Base-by-base conservation (phyloP, 2,329 filamentous ascomycete genomes). In the Ilyonectria destructans region DNA sequence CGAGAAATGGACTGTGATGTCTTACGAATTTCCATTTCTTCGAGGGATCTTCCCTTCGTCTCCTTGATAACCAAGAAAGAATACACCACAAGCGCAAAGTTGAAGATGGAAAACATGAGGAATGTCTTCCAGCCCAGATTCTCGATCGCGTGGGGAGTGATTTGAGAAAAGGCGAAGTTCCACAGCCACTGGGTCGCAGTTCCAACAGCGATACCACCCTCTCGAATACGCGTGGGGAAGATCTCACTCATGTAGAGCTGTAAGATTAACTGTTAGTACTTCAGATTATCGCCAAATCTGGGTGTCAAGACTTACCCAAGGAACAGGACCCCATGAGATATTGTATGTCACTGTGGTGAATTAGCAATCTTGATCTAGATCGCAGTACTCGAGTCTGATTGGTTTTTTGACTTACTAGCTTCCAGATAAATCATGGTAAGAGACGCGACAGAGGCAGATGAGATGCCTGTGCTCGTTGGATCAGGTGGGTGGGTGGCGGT, bases 351-450 rank as follows among this genome's bases (percentile, higher is more conserved):
- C 73, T 75, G 23, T 8, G 51, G 26, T 55, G 1, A 35, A 43
- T 71, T 62, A 67, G 48, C 17, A 8, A 23, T 12, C 19, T 40
- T 19, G 48, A 37, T 43, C 6, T 4, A n/a, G 7, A 7, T 33
- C 26, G 12, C 3, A 15, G 15, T 15, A 12, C 15, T 33, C 29
- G 46, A 26, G n/a, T 52, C 8, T 3, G 13, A 4, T 26, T 19
- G 5, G 40, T 9, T 37, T 21, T 7, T 8, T 6, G 15, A 75
- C 74, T 69, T 51, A 75, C 73, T 82, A 12, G 84, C 85, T 77
- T 87, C 84, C 1, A 84, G 79, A 60, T 87, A 87, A 35, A 85
- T 83, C 83, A 88, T 86, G 19, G 84, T 82, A 21, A 87, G 80
- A 19, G 85, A 83, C 0, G 84, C 85, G 51, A 86, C 84, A 12